phyloP scores from a whole-genome alignment of 257 asterid species.

The Pogostemon cablin region DNA sequence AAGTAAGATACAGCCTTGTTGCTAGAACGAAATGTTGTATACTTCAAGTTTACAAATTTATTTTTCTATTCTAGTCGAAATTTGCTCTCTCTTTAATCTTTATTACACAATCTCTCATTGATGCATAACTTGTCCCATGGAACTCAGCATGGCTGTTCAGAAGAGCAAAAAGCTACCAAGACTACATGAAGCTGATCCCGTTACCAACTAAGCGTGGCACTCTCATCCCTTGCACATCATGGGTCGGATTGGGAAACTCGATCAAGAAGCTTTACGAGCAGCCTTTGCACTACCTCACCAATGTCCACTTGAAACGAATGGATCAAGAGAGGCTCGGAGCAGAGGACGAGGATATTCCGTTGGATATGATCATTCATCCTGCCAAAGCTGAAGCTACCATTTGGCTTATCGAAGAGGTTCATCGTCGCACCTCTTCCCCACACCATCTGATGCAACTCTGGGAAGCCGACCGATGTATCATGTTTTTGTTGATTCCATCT shows the following conservation, averaged over 20 bases:
- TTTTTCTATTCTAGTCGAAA: too few relatives aligned
- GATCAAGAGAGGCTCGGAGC: constrained; percentile 55
- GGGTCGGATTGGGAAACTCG: constrained; percentile 70
- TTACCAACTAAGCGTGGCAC: constrained; percentile 56
- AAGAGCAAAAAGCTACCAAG: constrained; percentile 51
- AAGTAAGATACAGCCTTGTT: neutral
- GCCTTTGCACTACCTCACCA: constrained; percentile 87
- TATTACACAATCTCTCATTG: neutral
- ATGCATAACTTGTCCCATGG: constrained; percentile 1
- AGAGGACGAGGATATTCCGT: constrained; percentile 43
- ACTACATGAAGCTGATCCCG: constrained; percentile 53
- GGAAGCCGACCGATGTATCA: constrained; percentile 52
- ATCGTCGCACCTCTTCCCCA: constrained; percentile 58
- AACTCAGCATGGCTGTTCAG: constrained; percentile 54
- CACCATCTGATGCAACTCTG: constrained; percentile 55
- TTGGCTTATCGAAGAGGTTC: constrained; percentile 73
- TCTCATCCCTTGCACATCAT: constrained; percentile 60
- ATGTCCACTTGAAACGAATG: constrained; percentile 51
- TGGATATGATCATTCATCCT: constrained; percentile 60
- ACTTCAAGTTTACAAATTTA: neutral
- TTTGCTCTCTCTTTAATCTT: too few relatives aligned
- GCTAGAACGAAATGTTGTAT: neutral
- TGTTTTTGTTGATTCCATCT: constrained; percentile 48
- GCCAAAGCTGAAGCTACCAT: constrained; percentile 65
- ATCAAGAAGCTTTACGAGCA: constrained; percentile 60